Evolutionary conservation across 805 yeast genomes (phyloP), one percentile per base, ranked within the genome.

Genomic region (Candida parachauliodes): DNA sequence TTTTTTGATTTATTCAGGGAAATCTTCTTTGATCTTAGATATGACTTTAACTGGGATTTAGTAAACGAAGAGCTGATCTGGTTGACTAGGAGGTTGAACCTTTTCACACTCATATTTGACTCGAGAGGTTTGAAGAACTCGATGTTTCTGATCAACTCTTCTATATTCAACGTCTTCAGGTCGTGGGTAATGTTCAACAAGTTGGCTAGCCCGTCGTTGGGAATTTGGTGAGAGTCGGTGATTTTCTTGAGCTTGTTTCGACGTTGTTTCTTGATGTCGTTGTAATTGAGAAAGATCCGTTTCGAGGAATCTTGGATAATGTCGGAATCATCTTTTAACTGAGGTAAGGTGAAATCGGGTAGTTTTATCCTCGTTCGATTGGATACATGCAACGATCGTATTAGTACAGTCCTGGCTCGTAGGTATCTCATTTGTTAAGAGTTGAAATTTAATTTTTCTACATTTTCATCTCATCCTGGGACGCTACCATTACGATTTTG

Each of bases 31-130:
- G 20, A 32, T 11, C 9, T 16, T 10, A 32, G 10, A 31, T 50
- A 51, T 1, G 34, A 35, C 11, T 25, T 12, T 8, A 50, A 24
- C 34, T 51, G 55, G 14, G 26, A 15, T 24, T 34, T 43, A 8
- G 49, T 45, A 33, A 49, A 50, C n/a, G 52, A 39, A 14, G 29
- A 25, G 5, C 21, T 35, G 2, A 51, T 25, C 14, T 20, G 33
- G 4, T 33, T 26, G 12, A 26, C 14, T 11, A 49, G 19, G 3
- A 27, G 20, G 9, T 43, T 41, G 21, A 40, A 45, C 28, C 40
- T 42, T 8, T 31, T 29, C 11, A 28, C 32, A 6, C 51, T 39
- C 6, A 48, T 34, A 10, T 21, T 41, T 1, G 21, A 10, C 8
- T 21, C 30, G 1, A 25, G 21, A 9, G 53, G 53, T 29, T 39